These are phyloP conservation scores for Cetradonia linearis DNA, from an alignment of 495 filamentous ascomycete genomes.

Conservation along the genomic window DNA sequence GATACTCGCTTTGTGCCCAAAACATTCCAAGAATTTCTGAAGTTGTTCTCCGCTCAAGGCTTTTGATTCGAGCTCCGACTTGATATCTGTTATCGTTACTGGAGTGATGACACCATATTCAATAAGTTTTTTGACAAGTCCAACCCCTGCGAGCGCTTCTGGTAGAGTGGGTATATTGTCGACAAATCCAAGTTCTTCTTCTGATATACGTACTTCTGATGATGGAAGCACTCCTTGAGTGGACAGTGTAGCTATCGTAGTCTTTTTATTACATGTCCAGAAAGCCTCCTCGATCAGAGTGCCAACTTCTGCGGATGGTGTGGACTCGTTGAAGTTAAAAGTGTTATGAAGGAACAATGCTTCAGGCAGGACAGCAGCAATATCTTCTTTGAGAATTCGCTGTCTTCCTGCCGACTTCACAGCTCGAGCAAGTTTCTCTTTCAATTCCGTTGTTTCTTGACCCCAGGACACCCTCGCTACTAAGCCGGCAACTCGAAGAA, in stretches of 20 bases:
- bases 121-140: conserved; percentile 66
- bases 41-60: conserved; percentile 68
- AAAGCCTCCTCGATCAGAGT: conserved; percentile 85
- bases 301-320: conserved; percentile 69
- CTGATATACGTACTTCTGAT: conserved; percentile 64
- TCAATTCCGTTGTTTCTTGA: conserved; percentile 72
- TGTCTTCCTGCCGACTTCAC: conserved; percentile 28
- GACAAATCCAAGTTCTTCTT: conserved; percentile 77
- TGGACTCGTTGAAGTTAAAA: conserved; percentile 79
- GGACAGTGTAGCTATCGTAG: conserved; percentile 76
- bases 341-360: conserved; percentile 44
- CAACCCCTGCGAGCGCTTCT: conserved; percentile 53
- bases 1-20: conserved; percentile 51
- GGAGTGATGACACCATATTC: conserved; percentile 72
- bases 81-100: conserved; percentile 78
- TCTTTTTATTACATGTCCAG: conserved; percentile 76
- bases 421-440: conserved; percentile 33
- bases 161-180: conserved; percentile 83
- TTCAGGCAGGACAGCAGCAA: conserved; percentile 59
- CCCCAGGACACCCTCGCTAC: conserved; percentile 78
- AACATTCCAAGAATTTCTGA: conserved; percentile 70
- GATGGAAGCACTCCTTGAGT: conserved; percentile 74
- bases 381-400: conserved; percentile 49
- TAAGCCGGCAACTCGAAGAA: conserved; percentile 84
- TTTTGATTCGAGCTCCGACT: conserved; percentile 62